Evolutionary conservation across 106 monocot species (phyloP), one percentile per base, ranked within the genome.

Genomic region (Narthecium ossifragum): DNA sequence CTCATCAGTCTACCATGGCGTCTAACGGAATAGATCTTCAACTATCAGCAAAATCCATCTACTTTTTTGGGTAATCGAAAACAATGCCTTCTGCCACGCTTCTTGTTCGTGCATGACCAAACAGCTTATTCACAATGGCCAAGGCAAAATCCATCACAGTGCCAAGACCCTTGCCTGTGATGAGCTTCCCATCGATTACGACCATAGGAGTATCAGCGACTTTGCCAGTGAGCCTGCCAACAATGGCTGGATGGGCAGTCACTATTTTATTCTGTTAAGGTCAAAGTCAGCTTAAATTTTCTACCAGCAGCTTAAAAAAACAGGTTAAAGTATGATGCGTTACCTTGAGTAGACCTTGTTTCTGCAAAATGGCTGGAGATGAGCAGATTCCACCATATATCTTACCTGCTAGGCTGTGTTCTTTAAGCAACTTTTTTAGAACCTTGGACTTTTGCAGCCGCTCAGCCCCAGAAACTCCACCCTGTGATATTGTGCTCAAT

Each of bases 1-100:
- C n/a, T n/a, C n/a, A n/a, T n/a, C n/a, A n/a, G n/a, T n/a, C n/a
- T n/a, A n/a, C n/a, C n/a, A n/a, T n/a, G n/a, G n/a, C n/a, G n/a
- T n/a, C n/a, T n/a, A n/a, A n/a, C n/a, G n/a, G n/a, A n/a, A n/a
- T n/a, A n/a, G n/a, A n/a, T n/a, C n/a, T n/a, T n/a, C n/a, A n/a
- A n/a, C n/a, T n/a, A n/a, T n/a, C n/a, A n/a, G n/a, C n/a, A n/a
- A n/a, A n/a, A n/a, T n/a, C 20, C 32, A 26, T 28, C 40, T 70
- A 78, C 55, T 55, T 55, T 72, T 68, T 86, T 20, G 75, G 68
- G 40, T 78, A 94, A 30, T 94, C 73, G 37, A 71, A 83, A 67
- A 90, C 94, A 53, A 94, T 68, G 7, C 89, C 94, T 80, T 90
- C 86, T 33, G 86, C 89, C 32, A 94, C 69, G 53, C 86, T 75